phyloP scores from a whole-genome alignment of 108 stramenopile genomes.

The Fragilaria crotonensis region DNA sequence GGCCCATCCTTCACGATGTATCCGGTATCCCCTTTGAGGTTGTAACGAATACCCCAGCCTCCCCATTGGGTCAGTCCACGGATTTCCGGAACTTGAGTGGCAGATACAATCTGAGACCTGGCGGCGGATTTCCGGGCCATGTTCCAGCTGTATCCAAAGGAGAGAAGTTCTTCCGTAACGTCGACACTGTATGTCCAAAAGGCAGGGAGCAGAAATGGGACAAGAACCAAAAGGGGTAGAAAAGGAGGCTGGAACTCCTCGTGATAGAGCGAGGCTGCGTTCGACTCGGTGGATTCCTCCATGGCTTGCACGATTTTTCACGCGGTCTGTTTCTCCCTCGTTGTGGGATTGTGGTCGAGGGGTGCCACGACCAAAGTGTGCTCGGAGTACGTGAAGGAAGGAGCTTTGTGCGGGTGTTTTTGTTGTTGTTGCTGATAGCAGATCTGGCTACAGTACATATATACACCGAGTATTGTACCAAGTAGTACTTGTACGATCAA shows the following conservation, averaged over 20 bases:
- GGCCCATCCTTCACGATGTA: slow-evolving; percentile 17
- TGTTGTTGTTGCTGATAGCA: no score
- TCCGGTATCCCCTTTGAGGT: slow-evolving; percentile 10
- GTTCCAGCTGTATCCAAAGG: slow-evolving; percentile 9
- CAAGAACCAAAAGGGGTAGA: slow-evolving; percentile 3
- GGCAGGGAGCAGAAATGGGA: slow-evolving; percentile 4
- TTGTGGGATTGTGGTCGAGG: no score
- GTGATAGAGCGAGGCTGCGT: slow-evolving; percentile 13
- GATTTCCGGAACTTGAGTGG: slow-evolving; percentile 5
- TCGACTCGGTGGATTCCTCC: no score
- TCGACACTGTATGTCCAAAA: slow-evolving; percentile 24
- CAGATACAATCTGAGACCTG: slow-evolving; percentile 1
- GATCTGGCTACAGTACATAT: no score
- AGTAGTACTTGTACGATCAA: no score
- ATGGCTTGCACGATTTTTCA: no score
- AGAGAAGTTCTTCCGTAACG: neutral
- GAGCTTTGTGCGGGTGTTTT: no score
- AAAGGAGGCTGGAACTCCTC: slow-evolving; percentile 14
- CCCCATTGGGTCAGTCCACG: slow-evolving; percentile 15
- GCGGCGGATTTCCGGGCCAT: neutral
- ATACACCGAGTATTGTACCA: no score
- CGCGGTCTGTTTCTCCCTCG: no score
- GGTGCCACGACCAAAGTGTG: no score
- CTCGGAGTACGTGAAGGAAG: no score
- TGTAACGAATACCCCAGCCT: slow-evolving; percentile 18